Evolutionary conservation across 2,329 filamentous ascomycete genomes (phyloP).

Genomic region (Ophiostoma ulmi): DNA sequence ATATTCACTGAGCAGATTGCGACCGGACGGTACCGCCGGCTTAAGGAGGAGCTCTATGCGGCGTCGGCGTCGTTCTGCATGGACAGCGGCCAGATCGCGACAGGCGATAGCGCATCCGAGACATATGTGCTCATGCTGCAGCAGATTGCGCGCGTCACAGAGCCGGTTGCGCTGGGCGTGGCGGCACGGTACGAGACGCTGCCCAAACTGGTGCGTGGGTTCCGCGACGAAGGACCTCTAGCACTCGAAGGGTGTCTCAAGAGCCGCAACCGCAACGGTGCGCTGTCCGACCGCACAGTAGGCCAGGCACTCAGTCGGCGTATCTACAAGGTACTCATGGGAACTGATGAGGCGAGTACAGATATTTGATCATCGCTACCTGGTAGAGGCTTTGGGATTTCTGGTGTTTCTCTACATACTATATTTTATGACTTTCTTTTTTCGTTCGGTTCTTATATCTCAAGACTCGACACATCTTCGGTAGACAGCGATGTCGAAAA

Average conservation of each 20-base stretch:
- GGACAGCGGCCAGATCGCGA: conserved; percentile 69
- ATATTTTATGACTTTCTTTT: background rate
- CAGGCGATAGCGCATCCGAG: conserved; percentile 60
- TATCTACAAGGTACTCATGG: conserved; percentile 56
- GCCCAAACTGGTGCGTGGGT: conserved; percentile 51
- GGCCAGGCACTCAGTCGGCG: conserved; percentile 56
- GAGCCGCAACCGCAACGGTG: conserved; percentile 53
- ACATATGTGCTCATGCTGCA: conserved; percentile 72
- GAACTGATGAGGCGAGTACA: conserved; percentile 50
- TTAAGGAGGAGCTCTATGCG: conserved; percentile 44
- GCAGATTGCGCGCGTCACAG: conserved; percentile 66
- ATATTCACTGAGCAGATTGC: conserved; percentile 75
- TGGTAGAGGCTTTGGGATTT: background rate
- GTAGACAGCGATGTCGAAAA: background rate
- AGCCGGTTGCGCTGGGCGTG: conserved; percentile 66
- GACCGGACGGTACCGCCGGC: conserved; percentile 64
- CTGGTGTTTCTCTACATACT: background rate
- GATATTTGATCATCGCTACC: conserved; percentile 42
- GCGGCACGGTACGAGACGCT: conserved; percentile 56
- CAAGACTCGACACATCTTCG: background rate
- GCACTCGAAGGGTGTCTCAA: conserved; percentile 58
- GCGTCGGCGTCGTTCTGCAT: conserved; percentile 67
- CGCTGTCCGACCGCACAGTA: conserved; percentile 49
- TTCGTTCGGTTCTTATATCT: background rate
- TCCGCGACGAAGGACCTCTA: conserved; percentile 55